Conservation (phyloP, 75 land plant genomes). For the Selaginella tamariscina region DNA sequence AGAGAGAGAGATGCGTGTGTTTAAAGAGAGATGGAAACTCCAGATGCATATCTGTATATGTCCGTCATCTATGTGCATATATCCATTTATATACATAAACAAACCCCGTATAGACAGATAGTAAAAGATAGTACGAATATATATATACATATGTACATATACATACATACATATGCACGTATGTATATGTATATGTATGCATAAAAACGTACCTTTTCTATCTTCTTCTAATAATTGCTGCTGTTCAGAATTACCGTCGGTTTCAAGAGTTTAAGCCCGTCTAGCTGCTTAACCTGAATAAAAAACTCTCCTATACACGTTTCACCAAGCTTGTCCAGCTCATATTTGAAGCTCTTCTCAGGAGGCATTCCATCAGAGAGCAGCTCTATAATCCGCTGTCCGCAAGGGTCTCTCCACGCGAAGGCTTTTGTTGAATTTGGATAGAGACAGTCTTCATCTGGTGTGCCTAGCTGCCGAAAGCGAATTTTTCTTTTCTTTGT, state of each 20-base stretch:
- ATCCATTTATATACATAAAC: too few relatives aligned
- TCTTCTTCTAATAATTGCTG: not conserved
- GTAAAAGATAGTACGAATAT: too few relatives aligned
- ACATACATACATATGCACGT: too few relatives aligned
- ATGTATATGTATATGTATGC: too few relatives aligned
- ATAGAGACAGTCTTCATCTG: slow-evolving; percentile 46
- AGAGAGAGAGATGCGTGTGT: too few relatives aligned
- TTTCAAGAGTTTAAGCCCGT: not conserved
- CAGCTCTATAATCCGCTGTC: slow-evolving; percentile 50
- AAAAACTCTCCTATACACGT: not conserved
- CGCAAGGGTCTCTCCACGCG: slow-evolving; percentile 83
- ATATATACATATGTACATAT: too few relatives aligned
- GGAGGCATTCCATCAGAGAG: slow-evolving; percentile 13
- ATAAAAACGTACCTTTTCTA: not conserved
- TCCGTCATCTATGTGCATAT: too few relatives aligned
- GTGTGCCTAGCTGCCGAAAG: slow-evolving; percentile 56
- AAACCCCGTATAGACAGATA: too few relatives aligned
- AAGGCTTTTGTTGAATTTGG: slow-evolving; percentile 59
- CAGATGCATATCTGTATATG: too few relatives aligned
- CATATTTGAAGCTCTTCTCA: not conserved
- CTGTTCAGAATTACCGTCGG: not conserved
- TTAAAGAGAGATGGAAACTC: too few relatives aligned
- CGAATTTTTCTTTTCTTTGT: slow-evolving; percentile 24
- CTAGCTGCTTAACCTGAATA: not conserved
- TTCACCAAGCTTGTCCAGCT: not conserved